A percentile compares a stretch with the other conserved stretches of the same genome.
Evolutionary conservation across 2,329 filamentous ascomycete species (phyloP).

Genomic region (Pseudocercospora macadamiae): DNA sequence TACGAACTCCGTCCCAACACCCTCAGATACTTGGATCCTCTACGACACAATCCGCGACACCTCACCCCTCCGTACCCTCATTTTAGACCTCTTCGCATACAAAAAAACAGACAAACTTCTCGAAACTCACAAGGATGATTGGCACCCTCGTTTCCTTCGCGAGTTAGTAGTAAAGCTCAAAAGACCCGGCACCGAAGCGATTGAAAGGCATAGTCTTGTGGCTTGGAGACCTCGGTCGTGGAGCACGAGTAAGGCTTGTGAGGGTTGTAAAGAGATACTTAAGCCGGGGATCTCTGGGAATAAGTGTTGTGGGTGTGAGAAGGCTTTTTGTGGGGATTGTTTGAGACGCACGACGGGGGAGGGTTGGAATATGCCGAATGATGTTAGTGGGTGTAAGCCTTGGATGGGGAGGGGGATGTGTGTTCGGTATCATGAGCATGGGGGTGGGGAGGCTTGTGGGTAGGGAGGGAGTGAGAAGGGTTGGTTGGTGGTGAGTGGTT

Average conservation of each 20-base stretch:
- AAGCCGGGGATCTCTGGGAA: constrained; percentile 43
- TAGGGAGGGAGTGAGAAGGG: constrained; percentile 1
- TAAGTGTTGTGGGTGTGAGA: constrained; percentile 45
- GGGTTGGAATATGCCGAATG: constrained; percentile 32
- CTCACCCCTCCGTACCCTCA: constrained; percentile 44
- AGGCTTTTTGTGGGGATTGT: constrained; percentile 48
- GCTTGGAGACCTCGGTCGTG: constrained; percentile 45
- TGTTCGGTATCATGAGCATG: constrained; percentile 43
- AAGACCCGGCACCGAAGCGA: constrained; percentile 46
- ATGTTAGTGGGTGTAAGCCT: constrained; percentile 44
- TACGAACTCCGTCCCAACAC: constrained; percentile 55
- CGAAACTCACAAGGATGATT: constrained; percentile 50
- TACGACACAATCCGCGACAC: constrained; percentile 48
- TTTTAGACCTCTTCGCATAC: constrained; percentile 56
- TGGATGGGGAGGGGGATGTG: constrained; percentile 41
- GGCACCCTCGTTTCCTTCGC: constrained; percentile 53
- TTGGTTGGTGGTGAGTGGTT: background rate
- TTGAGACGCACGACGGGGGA: constrained; percentile 36
- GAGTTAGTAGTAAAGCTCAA: constrained; percentile 53
- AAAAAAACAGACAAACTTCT: constrained; percentile 56
- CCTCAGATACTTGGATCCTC: constrained; percentile 52
- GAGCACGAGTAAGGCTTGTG: constrained; percentile 40
- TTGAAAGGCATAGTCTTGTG: constrained; percentile 46
- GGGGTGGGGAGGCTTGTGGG: constrained; percentile 34
- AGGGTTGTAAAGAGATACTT: constrained; percentile 43